phyloP scores from a whole-genome alignment of 371 early-diverging fungal genomes.

The Mortierella sp. region DNA sequence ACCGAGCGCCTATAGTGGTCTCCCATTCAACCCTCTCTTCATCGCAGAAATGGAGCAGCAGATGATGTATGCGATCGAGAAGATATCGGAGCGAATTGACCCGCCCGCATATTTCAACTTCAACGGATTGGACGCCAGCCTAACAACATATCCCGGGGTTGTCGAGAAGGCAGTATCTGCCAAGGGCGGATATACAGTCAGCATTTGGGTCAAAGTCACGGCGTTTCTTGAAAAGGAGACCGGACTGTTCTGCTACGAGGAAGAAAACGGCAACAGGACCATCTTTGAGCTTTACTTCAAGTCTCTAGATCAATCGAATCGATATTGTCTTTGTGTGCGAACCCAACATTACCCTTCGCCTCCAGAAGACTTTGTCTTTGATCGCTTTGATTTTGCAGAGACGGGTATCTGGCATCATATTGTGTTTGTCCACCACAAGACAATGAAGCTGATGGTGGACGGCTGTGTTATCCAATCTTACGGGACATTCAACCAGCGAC shows the following conservation, averaged over 20 bases:
- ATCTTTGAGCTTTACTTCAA: conserved; percentile 59
- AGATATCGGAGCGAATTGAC: conserved; percentile 55
- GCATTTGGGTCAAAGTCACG: conserved; percentile 56
- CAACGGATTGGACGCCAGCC: conserved; percentile 48
- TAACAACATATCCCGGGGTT: conserved; percentile 48
- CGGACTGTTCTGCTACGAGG: conserved; percentile 57
- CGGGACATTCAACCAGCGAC: conserved; percentile 56
- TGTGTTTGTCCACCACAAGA: conserved; percentile 55
- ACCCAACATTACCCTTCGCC: conserved; percentile 57
- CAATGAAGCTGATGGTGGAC: conserved; percentile 56
- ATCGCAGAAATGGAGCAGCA: conserved; percentile 57
- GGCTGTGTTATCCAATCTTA: conserved; percentile 56
- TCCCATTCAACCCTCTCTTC: conserved; percentile 54
- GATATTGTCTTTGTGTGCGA: conserved; percentile 58
- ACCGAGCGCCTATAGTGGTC: conserved; percentile 8
- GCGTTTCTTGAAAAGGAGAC: conserved; percentile 56
- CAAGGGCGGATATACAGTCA: conserved; percentile 56
- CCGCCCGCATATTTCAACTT: conserved; percentile 58
- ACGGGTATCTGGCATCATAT: conserved; percentile 57
- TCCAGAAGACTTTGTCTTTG: conserved; percentile 58
- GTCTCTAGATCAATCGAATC: conserved; percentile 53
- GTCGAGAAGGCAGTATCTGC: conserved; percentile 51
- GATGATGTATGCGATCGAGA: conserved; percentile 57
- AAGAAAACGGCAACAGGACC: conserved; percentile 48
- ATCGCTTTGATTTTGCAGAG: conserved; percentile 56